Percentiles rank a stretch among this genome's conserved stretches.
Evolutionary conservation across 2,329 filamentous ascomycete genomes (phyloP).

Genomic region (Pestalotiopsis sp.): DNA sequence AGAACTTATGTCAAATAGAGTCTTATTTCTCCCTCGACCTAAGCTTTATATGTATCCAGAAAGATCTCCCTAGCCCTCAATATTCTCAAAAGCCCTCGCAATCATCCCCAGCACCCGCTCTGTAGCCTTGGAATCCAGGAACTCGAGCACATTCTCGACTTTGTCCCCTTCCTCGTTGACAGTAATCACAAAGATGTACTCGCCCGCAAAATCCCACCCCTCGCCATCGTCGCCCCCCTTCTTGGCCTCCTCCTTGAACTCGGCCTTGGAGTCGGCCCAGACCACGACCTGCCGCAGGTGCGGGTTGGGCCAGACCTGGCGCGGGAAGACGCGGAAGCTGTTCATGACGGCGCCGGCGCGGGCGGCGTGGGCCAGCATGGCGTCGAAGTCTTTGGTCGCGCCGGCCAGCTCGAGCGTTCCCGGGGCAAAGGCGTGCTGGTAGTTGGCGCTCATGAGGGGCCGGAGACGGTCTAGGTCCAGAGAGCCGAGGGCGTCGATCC

Average conservation of each 20-base stretch:
- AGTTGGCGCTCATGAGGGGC: not conserved
- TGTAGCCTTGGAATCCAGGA: constrained; percentile 32
- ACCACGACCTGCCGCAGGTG: constrained; percentile 26
- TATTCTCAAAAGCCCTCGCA: constrained; percentile 4
- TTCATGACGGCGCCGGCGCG: constrained; percentile 15
- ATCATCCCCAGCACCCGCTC: constrained; percentile 10
- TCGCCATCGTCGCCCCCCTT: constrained; percentile 17
- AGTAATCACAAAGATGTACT: constrained; percentile 34
- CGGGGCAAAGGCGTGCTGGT: not conserved
- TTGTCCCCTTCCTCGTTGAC: constrained; percentile 30
- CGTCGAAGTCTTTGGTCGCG: not conserved
- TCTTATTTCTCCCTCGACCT: no score
- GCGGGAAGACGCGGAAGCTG: constrained; percentile 21
- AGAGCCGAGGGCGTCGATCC: not conserved
- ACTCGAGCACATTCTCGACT: constrained; percentile 30
- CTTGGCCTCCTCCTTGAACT: constrained; percentile 28
- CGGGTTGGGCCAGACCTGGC: constrained; percentile 22
- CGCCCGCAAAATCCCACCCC: constrained; percentile 31
- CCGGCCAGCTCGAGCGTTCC: not conserved
- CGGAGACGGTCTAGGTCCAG: not conserved
- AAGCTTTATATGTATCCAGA: not conserved
- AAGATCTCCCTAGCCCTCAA: not conserved
- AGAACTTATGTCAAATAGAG: no score
- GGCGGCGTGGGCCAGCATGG: not conserved
- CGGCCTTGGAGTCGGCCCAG: constrained; percentile 27